Percentiles rank a stretch among this genome's conserved stretches.
These are phyloP conservation scores for Coniosporium tulheliwenetii DNA, from an alignment of 2,329 filamentous ascomycete genomes.

Conservation along the genomic window DNA sequence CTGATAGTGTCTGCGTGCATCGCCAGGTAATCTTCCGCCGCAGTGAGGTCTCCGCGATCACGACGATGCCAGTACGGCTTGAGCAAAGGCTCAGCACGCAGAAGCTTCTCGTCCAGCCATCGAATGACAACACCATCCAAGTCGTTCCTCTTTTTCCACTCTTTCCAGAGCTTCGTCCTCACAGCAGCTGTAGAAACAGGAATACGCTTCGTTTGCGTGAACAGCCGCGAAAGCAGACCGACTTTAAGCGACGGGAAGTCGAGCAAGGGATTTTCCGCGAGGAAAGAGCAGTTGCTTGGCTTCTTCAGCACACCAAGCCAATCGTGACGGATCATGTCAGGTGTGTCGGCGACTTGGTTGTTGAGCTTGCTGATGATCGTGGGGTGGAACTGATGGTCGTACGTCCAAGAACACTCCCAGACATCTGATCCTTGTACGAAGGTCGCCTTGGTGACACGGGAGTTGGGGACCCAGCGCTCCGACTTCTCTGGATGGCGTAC, in stretches of 20 bases:
- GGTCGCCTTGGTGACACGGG: slow-evolving; percentile 37
- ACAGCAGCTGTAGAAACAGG: slow-evolving; percentile 21
- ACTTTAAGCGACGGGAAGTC: slow-evolving; percentile 18
- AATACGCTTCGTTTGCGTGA: slow-evolving; percentile 18
- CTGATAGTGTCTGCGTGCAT: slow-evolving; percentile 33
- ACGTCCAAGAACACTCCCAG: slow-evolving; percentile 31
- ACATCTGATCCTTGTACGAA: slow-evolving; percentile 37
- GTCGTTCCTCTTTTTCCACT: slow-evolving; percentile 22
- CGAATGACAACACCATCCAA: slow-evolving; percentile 22
- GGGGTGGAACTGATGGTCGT: slow-evolving; percentile 24
- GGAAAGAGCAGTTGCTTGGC: slow-evolving; percentile 20
- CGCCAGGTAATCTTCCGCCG: slow-evolving; percentile 19
- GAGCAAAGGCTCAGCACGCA: slow-evolving; percentile 18
- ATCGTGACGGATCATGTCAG: slow-evolving; percentile 36
- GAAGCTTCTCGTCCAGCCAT: slow-evolving; percentile 22
- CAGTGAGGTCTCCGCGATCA: slow-evolving; percentile 18
- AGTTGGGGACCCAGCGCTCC: slow-evolving; percentile 39
- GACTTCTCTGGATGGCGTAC: slow-evolving; percentile 33
- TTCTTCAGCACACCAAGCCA: slow-evolving; percentile 24
- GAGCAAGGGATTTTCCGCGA: slow-evolving; percentile 36
- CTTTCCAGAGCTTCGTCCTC: slow-evolving; percentile 22
- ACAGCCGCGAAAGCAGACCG: slow-evolving; percentile 7
- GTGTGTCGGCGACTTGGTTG: slow-evolving; percentile 33
- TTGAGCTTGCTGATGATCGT: slow-evolving; percentile 28
- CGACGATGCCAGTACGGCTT: slow-evolving; percentile 21